phyloP scores from a whole-genome alignment of 148 eudicot genomes.

The Chenopodium album region DNA sequence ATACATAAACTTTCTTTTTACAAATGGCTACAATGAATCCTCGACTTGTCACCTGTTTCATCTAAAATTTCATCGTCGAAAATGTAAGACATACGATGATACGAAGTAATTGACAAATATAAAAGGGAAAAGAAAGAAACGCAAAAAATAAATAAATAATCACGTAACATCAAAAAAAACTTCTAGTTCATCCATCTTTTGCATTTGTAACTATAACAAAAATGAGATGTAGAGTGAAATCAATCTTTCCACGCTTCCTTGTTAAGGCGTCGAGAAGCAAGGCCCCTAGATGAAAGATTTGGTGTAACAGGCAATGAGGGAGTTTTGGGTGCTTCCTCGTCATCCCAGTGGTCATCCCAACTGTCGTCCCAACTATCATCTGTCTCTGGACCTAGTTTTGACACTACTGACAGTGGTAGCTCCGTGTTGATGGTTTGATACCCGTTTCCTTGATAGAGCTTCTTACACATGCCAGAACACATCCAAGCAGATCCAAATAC shows the following conservation, averaged over 20 bases:
- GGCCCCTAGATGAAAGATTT: conserved; percentile 58
- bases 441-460: conserved; percentile 31
- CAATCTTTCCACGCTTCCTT: conserved; percentile 83
- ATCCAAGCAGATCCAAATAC: conserved; percentile 43
- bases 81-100: background rate
- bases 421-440: conserved; percentile 64
- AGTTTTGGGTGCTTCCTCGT: conserved; percentile 67
- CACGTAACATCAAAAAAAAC: background rate
- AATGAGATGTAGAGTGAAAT: background rate
- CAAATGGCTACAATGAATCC: too few relatives aligned
- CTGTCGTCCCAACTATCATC: conserved; percentile 60
- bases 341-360: conserved; percentile 74
- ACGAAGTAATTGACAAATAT: too few relatives aligned
- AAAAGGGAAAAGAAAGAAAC: too few relatives aligned
- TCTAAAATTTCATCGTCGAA: background rate
- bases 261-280: conserved; percentile 58
- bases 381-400: conserved; percentile 29
- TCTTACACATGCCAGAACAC: conserved; percentile 40
- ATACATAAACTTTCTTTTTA: background rate
- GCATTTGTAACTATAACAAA: background rate
- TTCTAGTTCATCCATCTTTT: background rate
- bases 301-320: conserved; percentile 71
- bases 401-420: conserved; percentile 53
- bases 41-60: too few relatives aligned
- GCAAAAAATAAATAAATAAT: too few relatives aligned